phyloP scores from a whole-genome alignment of 345 rosid genomes.

The Hibiscus tridactylites region DNA sequence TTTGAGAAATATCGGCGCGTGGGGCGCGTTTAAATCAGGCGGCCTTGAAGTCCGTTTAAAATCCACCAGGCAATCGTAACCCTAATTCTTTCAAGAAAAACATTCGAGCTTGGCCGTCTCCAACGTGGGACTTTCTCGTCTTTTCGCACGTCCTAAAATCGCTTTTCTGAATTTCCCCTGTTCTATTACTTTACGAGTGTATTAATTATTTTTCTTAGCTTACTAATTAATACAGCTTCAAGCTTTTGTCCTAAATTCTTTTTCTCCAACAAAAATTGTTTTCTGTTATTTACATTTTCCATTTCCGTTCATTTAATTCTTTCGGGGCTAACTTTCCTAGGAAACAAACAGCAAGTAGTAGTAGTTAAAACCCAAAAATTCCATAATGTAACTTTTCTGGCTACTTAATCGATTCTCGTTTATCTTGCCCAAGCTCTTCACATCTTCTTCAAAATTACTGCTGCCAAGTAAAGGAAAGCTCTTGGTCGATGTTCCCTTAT shows the following conservation, averaged over 20 bases:
- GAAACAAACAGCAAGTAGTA: neutral
- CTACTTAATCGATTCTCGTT: neutral
- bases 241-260: neutral
- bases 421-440: no score
- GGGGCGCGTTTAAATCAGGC: no score
- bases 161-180: neutral
- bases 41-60: no score
- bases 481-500: constrained; percentile 4
- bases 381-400: neutral
- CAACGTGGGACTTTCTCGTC: neutral
- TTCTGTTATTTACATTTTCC: neutral
- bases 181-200: neutral
- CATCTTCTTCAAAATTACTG: constrained; percentile 2
- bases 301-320: neutral
- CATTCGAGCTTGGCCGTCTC: neutral
- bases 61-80: neutral
- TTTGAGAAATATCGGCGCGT: no score
- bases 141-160: neutral
- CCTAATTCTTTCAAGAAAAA: neutral
- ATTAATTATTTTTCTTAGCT: neutral
- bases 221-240: neutral
- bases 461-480: neutral
- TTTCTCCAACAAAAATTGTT: neutral
- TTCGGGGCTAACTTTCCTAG: neutral
- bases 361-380: neutral